Base-by-base conservation (phyloP, 2,329 filamentous ascomycete species). In the Camptophora hylomeconis region DNA sequence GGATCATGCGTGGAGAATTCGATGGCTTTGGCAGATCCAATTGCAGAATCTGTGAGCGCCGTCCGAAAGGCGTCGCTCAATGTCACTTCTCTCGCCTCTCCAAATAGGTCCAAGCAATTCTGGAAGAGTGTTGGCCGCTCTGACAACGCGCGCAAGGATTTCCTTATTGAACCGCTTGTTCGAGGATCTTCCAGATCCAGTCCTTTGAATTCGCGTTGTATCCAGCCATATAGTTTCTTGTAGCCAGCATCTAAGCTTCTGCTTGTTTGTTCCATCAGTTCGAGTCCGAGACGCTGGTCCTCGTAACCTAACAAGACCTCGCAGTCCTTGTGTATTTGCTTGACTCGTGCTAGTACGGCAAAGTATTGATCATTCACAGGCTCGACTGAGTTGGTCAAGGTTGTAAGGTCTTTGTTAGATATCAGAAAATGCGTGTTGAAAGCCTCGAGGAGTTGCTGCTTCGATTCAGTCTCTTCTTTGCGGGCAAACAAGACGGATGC, bases 191-290 rank as follows among this genome's bases (percentile, higher is more conserved):
- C 89, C 6, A 95, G 67, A 50, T 95, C 92, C 28, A 95, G 58
- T 0, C 76, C 77, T 52, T 86, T 92, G 57, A 98, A 92, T 45
- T 94, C 84, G 35, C 80, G 75, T 50, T 94, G 86, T 12, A 92
- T 75, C 87, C 87, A 98, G 45, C 82, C 75, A 55, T 92, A 94
- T 3, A 98, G 67, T 50, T 94, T 98, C 50, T 98, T 87, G 45
- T 89, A 98, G 4, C 82, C 87, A 10, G 76, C 67, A 46, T 93
- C 89, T 27, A 98, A 67, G 37, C 82, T 74, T 35, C 82, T 83
- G 0, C 84, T 86, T 31, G 77, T 87, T 51, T 87, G 74, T 38
- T 94, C 87, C 67, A 95, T 86, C 26, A 95, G 70, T 45, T 95
- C 86, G 3, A 92, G 62, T 0, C 87, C 89, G 0, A 94, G 60